Evolutionary conservation across 2,329 filamentous ascomycete species (phyloP), one percentile per base, ranked within the genome.

Genomic region (Talaromyces islandicus): DNA sequence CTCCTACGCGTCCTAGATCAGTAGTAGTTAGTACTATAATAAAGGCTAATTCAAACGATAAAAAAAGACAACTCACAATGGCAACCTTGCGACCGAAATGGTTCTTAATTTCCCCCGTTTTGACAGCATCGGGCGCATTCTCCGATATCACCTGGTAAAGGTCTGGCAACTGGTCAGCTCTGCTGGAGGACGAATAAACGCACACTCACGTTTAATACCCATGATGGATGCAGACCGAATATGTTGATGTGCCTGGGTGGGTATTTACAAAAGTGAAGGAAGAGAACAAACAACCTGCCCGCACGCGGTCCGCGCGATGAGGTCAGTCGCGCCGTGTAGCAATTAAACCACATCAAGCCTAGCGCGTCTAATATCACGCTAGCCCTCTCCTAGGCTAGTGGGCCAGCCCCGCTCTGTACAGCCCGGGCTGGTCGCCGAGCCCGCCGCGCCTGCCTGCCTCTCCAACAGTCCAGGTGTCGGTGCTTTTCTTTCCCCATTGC

Each of bases 61-160:
- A n/a, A n/a, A n/a, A 30, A 21, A 11, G 29, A 46, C 1, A 38
- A 81, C 90, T 73, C 81, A 96, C 92, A 77, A 97, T 97, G 57
- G 93, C 93, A 63, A 99, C 93, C 79, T 99, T 99, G 74, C 94
- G 90, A 65, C 94, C 94, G 73, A 99, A 99, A 66, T 99, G 94
- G 69, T 93, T 93, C 80, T 99, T 99, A 82, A 99, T 99, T 73
- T 99, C 94, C 62, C 94, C 91, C 71, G 92, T 89, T 77, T 97
- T 97, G 82, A 97, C 85, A 35, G 94, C 89, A 78, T 92, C 90
- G n/a, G 94, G 94, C 66, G 92, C 90, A 79, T 97, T 89, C 72
- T 97, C 92, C 70, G 90, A 89, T 77, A 94, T 91, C 74, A 94
- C 88, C 66, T 85, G 83, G 75, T 88, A 91, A 50, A 94, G 84